These are phyloP conservation scores for Globisporangium takayamanum DNA, from an alignment of 352 stramenopile species.

Conservation along the genomic window DNA sequence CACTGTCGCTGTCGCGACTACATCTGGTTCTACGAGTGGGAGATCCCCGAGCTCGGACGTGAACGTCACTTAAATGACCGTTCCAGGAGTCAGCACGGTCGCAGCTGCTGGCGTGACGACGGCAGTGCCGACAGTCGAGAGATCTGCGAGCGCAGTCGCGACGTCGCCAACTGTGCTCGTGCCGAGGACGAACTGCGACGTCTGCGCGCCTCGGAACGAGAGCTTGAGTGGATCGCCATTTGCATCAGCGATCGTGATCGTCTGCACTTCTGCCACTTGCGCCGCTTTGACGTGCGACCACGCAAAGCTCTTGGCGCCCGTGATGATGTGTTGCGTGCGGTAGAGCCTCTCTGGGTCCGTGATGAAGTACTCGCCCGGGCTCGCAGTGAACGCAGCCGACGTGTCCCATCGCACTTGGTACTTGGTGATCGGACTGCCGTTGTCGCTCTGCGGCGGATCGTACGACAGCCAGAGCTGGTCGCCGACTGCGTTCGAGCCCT, in stretches of 20 bases:
- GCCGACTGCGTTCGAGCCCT: constrained; percentile 65
- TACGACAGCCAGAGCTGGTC: constrained; percentile 77
- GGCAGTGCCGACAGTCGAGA: constrained; percentile 40
- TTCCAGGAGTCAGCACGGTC: constrained; percentile 13
- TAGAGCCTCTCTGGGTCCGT: constrained; percentile 48
- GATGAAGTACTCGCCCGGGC: constrained; percentile 39
- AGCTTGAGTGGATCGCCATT: constrained; percentile 34
- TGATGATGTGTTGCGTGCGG: constrained; percentile 44
- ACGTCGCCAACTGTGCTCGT: constrained; percentile 28
- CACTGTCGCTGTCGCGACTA: constrained; percentile 18
- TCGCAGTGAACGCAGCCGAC: constrained; percentile 37
- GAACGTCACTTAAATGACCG: constrained; percentile 52
- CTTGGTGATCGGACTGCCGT: constrained; percentile 56
- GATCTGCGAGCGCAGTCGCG: constrained; percentile 23
- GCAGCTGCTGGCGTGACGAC: constrained; percentile 26
- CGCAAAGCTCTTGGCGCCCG: constrained; percentile 37
- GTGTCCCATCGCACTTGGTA: constrained; percentile 71
- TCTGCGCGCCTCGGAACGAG: constrained; percentile 39
- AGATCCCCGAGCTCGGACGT: constrained; percentile 39
- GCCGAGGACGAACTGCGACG: constrained; percentile 23
- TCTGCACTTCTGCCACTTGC: constrained; percentile 34
- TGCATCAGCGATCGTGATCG: constrained; percentile 20
- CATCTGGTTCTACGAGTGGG: constrained; percentile 23
- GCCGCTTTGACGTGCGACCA: constrained; percentile 43
- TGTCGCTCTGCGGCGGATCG: constrained; percentile 51